A percentile compares a stretch with the other conserved stretches of the same genome.
phyloP scores from a whole-genome alignment of 1,284 basidiomycete species.

The Leccinum fallax region DNA sequence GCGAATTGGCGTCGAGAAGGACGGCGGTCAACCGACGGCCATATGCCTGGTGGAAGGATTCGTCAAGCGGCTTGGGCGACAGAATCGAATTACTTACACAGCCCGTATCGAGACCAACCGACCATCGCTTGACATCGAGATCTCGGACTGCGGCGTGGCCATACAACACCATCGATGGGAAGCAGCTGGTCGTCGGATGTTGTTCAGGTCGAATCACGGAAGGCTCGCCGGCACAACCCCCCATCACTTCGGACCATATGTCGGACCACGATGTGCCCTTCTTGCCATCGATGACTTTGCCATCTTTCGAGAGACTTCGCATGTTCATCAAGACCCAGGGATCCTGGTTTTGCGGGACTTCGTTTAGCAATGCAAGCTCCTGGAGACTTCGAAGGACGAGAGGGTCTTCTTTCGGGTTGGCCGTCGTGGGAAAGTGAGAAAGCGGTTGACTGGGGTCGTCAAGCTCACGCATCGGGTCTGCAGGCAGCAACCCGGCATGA shows the following conservation, averaged over 20 bases:
- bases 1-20: conserved; percentile 45
- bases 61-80: conserved; percentile 1
- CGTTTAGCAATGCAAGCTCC: conserved; percentile 59
- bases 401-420: conserved; percentile 27
- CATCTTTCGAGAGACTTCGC: conserved; percentile 59
- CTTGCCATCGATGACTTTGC: conserved; percentile 57
- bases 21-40: conserved; percentile 56
- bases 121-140: conserved; percentile 78
- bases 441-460: conserved; percentile 65
- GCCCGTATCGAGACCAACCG: conserved; percentile 79
- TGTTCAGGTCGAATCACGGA: conserved; percentile 8
- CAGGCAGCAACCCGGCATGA: conserved; percentile 81
- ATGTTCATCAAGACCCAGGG: conserved; percentile 81
- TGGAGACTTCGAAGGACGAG: conserved; percentile 49
- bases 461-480: conserved; percentile 56
- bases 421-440: conserved; percentile 54
- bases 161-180: conserved; percentile 79
- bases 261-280: conserved; percentile 74
- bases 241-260: conserved; percentile 74
- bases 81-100: conserved; percentile 54
- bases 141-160: conserved; percentile 80
- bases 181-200: conserved; percentile 45
- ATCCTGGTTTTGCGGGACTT: conserved; percentile 72
- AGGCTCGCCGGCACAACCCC: conserved; percentile 60
- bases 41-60: conserved; percentile 44